phyloP scores from a whole-genome alignment of 192 early-diverging fungal species.

The Linnemannia schmuckeri region DNA sequence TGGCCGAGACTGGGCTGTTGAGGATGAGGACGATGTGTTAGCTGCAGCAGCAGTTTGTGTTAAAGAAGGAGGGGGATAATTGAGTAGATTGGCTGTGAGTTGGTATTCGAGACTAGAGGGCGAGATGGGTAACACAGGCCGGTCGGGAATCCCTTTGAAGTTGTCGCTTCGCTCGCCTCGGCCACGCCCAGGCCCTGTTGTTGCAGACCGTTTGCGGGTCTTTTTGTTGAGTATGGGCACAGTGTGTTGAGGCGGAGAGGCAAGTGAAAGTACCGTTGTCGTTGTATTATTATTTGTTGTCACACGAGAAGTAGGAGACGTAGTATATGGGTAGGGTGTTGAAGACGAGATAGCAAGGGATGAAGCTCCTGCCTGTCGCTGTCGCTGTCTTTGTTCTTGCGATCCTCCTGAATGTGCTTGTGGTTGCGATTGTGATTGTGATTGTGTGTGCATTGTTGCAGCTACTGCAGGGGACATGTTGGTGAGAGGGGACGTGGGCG shows the following conservation, averaged over 20 bases:
- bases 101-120: constrained; percentile 55
- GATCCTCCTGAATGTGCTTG: too few relatives aligned
- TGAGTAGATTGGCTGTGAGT: constrained; percentile 39
- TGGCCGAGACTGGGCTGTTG: background rate
- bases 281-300: background rate
- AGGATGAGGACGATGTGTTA: background rate
- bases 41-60: background rate
- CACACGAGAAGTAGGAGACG: background rate
- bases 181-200: background rate
- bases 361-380: too few relatives aligned
- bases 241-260: constrained; percentile 1
- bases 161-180: background rate
- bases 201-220: constrained; percentile 8
- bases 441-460: background rate
- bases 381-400: too few relatives aligned
- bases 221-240: constrained; percentile 6
- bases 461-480: background rate
- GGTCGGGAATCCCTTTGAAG: background rate
- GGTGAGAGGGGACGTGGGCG: background rate
- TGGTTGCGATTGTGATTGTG: background rate
- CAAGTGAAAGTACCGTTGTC: background rate
- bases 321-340: background rate
- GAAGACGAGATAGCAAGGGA: background rate
- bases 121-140: constrained; percentile 26
- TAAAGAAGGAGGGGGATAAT: background rate